Evolutionary conservation across 2,329 filamentous ascomycete species (phyloP).

Genomic region (Penicillium sp.): DNA sequence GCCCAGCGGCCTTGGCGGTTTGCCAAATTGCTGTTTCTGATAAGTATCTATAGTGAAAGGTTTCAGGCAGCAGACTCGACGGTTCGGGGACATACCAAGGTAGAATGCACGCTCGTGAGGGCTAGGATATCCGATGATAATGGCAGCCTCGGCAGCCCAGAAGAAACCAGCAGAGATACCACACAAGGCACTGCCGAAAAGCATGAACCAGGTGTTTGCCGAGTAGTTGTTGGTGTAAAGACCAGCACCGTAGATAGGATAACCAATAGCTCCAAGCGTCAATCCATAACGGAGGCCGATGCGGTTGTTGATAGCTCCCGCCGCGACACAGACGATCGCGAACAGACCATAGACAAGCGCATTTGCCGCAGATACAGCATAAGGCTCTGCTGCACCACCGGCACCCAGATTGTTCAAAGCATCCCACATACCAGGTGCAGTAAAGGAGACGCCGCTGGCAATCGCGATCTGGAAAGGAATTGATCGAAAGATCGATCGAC

Average conservation of each 20-base stretch:
- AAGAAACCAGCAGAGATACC: constrained; percentile 52
- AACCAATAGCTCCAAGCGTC: constrained; percentile 45
- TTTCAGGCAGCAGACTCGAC: too few relatives aligned
- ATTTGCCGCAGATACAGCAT: constrained; percentile 55
- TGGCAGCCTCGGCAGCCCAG: constrained; percentile 53
- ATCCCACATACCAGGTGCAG: constrained; percentile 51
- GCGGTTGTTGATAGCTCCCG: constrained; percentile 52
- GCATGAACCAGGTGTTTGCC: constrained; percentile 54
- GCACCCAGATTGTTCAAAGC: constrained; percentile 57
- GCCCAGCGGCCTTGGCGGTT: constrained; percentile 27
- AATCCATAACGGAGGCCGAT: constrained; percentile 51
- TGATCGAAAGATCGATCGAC: constrained; percentile 22
- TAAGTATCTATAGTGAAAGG: not conserved
- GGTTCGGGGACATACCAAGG: constrained; percentile 11
- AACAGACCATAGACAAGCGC: constrained; percentile 52
- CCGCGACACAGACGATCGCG: constrained; percentile 50
- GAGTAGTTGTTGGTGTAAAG: constrained; percentile 54
- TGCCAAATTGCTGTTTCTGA: constrained; percentile 24
- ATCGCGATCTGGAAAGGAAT: constrained; percentile 30
- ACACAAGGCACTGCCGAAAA: constrained; percentile 50
- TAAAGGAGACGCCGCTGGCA: constrained; percentile 28
- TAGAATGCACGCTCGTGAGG: constrained; percentile 28
- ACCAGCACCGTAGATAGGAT: constrained; percentile 51
- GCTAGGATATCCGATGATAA: constrained; percentile 48
- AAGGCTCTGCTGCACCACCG: constrained; percentile 54